Percentiles rank a stretch among this genome's conserved stretches.
These are phyloP conservation scores for Eragrostis tef DNA, from an alignment of 202 grass and related monocot genomes.

Conservation along the genomic window DNA sequence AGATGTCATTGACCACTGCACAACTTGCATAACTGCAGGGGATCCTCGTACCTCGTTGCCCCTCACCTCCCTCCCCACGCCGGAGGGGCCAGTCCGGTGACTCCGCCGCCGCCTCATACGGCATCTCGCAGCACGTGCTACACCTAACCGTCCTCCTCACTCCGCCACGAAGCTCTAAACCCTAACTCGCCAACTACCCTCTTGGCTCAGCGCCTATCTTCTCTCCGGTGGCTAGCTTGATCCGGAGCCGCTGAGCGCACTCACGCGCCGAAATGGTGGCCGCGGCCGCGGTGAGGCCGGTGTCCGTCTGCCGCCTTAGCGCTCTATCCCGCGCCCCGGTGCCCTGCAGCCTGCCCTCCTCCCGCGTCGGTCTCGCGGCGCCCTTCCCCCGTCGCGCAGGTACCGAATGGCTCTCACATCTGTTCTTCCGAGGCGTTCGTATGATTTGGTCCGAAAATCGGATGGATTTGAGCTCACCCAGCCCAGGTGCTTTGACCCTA, in stretches of 20 bases:
- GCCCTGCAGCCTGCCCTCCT: constrained; percentile 27
- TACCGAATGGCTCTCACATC: constrained; percentile 14
- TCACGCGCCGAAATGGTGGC: constrained; percentile 39
- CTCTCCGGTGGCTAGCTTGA: not conserved
- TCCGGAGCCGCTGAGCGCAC: not conserved
- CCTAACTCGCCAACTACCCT: not conserved
- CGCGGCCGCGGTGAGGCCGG: constrained; percentile 38
- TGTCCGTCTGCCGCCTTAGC: not conserved
- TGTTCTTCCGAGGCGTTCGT: not conserved
- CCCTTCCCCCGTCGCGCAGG: constrained; percentile 45
- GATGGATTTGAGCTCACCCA: not conserved
- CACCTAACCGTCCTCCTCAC: not conserved
- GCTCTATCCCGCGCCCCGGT: constrained; percentile 16
- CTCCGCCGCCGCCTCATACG: not conserved
- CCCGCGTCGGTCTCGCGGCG: constrained; percentile 23
- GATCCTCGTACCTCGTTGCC: too few species aligned
- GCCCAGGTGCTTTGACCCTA: not conserved
- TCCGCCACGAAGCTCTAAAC: not conserved
- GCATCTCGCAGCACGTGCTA: constrained; percentile 4
- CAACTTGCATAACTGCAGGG: too few species aligned
- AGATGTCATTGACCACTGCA: too few species aligned
- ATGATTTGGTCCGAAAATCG: not conserved
- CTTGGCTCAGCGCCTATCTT: not conserved
- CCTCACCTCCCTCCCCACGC: not conserved
- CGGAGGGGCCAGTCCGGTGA: not conserved